Percentiles rank a stretch among this genome's conserved stretches.
Conservation (phyloP, 1,284 basidiomycete species). For the Chondrostereum purpureum region DNA sequence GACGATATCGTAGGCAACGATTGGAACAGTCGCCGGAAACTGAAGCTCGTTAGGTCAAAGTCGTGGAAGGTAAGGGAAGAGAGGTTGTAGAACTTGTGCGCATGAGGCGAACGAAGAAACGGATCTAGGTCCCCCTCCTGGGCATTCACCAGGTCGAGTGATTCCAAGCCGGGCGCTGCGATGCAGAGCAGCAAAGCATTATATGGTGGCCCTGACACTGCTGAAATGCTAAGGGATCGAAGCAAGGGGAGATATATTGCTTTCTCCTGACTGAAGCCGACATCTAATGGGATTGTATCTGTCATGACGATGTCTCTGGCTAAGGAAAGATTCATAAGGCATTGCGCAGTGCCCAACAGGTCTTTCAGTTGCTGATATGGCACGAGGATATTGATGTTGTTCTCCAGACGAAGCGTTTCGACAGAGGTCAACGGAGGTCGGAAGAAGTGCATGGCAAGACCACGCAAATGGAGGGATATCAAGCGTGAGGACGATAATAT, state of each 20-base stretch:
- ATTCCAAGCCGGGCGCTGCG: constrained; percentile 28
- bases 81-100: constrained; percentile 24
- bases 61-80: constrained; percentile 27
- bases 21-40: constrained; percentile 23
- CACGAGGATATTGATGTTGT: constrained; percentile 26
- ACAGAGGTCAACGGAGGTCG: constrained; percentile 28
- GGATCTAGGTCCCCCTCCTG: constrained; percentile 30
- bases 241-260: constrained; percentile 27
- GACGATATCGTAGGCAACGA: constrained; percentile 27
- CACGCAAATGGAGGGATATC: constrained; percentile 32
- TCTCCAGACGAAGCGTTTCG: constrained; percentile 37
- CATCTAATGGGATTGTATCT: constrained; percentile 16
- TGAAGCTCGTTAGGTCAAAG: constrained; percentile 26
- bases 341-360: constrained; percentile 23
- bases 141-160: constrained; percentile 30
- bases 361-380: constrained; percentile 24
- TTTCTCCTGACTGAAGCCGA: too few species aligned
- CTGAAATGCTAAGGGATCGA: constrained; percentile 30
- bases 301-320: constrained; percentile 29
- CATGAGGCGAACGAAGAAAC: constrained; percentile 19
- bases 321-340: constrained; percentile 31
- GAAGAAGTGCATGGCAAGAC: constrained; percentile 33
- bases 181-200: constrained; percentile 26
- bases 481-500: constrained; percentile 28
- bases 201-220: constrained; percentile 25